phyloP scores from a whole-genome alignment of 306 rosid species.

The Rubus parviflorus region DNA sequence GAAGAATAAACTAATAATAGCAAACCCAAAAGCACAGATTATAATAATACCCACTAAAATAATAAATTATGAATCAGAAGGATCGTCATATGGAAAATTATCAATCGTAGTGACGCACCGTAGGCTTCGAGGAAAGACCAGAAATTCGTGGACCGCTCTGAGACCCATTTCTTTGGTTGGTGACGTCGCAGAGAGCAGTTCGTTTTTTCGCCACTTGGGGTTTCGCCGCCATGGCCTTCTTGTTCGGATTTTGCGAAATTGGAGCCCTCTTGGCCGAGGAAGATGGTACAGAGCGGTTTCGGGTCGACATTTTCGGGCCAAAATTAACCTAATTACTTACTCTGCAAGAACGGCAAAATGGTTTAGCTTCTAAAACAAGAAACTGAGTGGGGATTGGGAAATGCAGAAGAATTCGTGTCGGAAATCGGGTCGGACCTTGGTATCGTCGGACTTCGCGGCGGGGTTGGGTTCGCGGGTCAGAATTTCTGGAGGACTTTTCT shows the following conservation, averaged over 20 bases:
- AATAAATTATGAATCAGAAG: not conserved
- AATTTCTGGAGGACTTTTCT: not conserved
- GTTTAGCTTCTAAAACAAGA: conserved; percentile 2
- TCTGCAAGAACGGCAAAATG: conserved; percentile 22
- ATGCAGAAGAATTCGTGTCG: not conserved
- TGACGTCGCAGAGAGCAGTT: conserved; percentile 49
- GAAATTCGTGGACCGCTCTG: conserved; percentile 15
- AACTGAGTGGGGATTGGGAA: not conserved
- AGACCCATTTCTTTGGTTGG: conserved; percentile 41
- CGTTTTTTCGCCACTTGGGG: conserved; percentile 44
- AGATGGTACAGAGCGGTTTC: conserved; percentile 15
- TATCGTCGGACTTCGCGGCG: not conserved
- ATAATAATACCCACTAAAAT: not conserved
- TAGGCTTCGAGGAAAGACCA: conserved; percentile 31
- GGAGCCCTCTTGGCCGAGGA: conserved; percentile 26
- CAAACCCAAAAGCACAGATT: not conserved
- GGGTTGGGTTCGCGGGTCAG: conserved; percentile 16
- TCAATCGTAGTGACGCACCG: conserved; percentile 32
- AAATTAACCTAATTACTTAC: conserved; percentile 21
- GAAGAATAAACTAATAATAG: not conserved
- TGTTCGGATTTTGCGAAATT: conserved; percentile 20
- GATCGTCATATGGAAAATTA: not conserved
- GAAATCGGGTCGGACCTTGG: conserved; percentile 20
- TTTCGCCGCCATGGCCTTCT: conserved; percentile 34
- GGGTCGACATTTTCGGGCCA: conserved; percentile 36